A percentile compares a stretch with the other conserved stretches of the same genome.
Evolutionary conservation across 2,329 filamentous ascomycete species (phyloP).

Genomic region (Ilyonectria sp.): DNA sequence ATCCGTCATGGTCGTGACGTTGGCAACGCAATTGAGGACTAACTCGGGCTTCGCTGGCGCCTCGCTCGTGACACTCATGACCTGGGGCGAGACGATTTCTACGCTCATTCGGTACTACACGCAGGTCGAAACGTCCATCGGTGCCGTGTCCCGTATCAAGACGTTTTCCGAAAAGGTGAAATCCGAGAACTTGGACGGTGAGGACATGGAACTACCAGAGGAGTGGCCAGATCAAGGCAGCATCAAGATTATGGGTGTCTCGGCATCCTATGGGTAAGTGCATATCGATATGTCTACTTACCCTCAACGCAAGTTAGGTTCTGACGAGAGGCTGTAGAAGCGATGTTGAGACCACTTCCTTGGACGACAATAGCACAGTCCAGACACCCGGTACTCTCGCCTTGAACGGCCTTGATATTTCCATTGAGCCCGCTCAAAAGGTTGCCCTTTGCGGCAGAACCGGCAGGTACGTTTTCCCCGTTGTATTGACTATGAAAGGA

Average conservation of each 20-base stretch:
- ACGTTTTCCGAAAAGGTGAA: conserved; percentile 15
- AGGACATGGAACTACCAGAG: not conserved
- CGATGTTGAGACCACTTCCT: not conserved
- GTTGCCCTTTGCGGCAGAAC: conserved; percentile 44
- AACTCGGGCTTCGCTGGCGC: conserved; percentile 58
- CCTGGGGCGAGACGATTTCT: conserved; percentile 46
- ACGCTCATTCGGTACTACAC: conserved; percentile 54
- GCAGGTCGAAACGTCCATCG: conserved; percentile 49
- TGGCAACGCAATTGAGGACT: conserved; percentile 61
- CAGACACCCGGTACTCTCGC: not conserved
- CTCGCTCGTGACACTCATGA: conserved; percentile 56
- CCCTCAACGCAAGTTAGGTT: not conserved
- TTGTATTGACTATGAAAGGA: not conserved
- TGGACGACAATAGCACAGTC: not conserved
- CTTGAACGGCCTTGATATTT: conserved; percentile 20
- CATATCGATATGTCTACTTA: not conserved
- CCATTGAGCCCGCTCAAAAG: conserved; percentile 40
- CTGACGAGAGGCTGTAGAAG: not conserved
- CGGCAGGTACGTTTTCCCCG: conserved; percentile 36
- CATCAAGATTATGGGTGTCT: conserved; percentile 24
- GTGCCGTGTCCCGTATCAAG: conserved; percentile 45
- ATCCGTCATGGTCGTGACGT: conserved; percentile 61
- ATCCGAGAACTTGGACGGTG: conserved; percentile 17
- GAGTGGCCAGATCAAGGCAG: conserved; percentile 27
- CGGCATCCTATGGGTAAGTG: conserved; percentile 32